These are phyloP conservation scores for Helianthus tuberosus DNA, from an alignment of 129 eudicot species.

Conservation along the genomic window DNA sequence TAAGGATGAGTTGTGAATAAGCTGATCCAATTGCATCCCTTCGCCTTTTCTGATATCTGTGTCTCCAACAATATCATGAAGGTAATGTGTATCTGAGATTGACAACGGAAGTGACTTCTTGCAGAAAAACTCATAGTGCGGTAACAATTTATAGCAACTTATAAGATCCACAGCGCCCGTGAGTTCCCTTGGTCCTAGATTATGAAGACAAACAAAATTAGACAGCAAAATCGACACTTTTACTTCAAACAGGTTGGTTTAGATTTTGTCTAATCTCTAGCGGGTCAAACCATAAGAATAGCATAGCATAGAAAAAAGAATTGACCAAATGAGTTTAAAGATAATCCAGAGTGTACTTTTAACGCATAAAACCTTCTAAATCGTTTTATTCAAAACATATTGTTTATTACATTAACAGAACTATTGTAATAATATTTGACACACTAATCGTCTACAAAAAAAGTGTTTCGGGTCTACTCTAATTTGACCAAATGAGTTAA, in stretches of 20 bases:
- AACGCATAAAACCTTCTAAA: too few relatives aligned
- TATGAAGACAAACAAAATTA: not conserved
- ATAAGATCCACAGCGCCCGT: constrained; percentile 73
- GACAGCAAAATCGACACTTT: not conserved
- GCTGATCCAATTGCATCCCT: constrained; percentile 76
- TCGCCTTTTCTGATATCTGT: constrained; percentile 67
- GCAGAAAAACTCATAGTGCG: constrained; percentile 73
- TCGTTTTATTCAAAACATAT: too few relatives aligned
- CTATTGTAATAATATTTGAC: too few relatives aligned
- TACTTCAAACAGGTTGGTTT: not conserved
- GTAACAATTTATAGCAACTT: constrained; percentile 56
- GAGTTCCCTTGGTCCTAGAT: constrained; percentile 72
- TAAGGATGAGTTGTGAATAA: constrained; percentile 38
- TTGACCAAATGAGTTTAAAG: too few relatives aligned
- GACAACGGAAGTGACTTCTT: constrained; percentile 58
- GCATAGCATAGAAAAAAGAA: not conserved
- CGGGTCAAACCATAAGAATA: not conserved
- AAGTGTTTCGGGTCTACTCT: too few relatives aligned
- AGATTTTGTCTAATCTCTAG: not conserved
- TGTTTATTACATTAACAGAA: too few relatives aligned
- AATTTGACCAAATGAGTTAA: not conserved
- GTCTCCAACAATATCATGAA: constrained; percentile 63
- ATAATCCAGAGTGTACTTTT: too few relatives aligned
- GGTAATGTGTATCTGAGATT: constrained; percentile 65
- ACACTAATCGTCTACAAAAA: too few relatives aligned